These are phyloP conservation scores for Fusarium chuoi DNA, from an alignment of 2,329 filamentous ascomycete species.

Conservation along the genomic window DNA sequence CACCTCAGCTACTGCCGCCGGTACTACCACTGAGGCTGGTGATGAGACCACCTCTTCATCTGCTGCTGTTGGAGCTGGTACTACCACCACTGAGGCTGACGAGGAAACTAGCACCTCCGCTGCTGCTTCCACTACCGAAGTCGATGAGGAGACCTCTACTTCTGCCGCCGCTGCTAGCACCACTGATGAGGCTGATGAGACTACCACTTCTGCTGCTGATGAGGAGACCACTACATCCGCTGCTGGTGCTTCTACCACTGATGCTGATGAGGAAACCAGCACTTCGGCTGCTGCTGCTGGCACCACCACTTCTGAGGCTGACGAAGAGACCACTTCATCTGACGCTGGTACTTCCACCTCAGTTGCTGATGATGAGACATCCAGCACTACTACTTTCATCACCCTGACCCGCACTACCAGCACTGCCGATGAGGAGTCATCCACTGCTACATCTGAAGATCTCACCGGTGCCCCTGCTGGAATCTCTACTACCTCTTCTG, in stretches of 20 bases:
- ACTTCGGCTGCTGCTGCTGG: neutral
- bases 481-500: neutral
- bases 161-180: neutral
- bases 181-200: neutral
- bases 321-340: neutral
- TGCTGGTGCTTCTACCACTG: neutral
- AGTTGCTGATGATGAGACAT: neutral
- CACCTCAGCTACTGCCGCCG: neutral
- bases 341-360: neutral
- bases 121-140: neutral
- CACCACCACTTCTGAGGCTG: neutral
- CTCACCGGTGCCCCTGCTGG: neutral
- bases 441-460: neutral
- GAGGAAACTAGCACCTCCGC: neutral
- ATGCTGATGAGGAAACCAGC: neutral
- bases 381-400: neutral
- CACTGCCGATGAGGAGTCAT: neutral
- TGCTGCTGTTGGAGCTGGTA: too few relatives aligned
- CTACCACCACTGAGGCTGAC: neutral
- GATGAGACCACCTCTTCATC: too few relatives aligned
- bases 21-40: neutral
- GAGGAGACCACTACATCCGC: neutral
- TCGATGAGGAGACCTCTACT: neutral
- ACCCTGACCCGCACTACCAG: neutral
- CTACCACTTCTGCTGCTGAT: neutral